These are phyloP conservation scores for Peniophora sp. DNA, from an alignment of 1,284 basidiomycete genomes.

Conservation along the genomic window DNA sequence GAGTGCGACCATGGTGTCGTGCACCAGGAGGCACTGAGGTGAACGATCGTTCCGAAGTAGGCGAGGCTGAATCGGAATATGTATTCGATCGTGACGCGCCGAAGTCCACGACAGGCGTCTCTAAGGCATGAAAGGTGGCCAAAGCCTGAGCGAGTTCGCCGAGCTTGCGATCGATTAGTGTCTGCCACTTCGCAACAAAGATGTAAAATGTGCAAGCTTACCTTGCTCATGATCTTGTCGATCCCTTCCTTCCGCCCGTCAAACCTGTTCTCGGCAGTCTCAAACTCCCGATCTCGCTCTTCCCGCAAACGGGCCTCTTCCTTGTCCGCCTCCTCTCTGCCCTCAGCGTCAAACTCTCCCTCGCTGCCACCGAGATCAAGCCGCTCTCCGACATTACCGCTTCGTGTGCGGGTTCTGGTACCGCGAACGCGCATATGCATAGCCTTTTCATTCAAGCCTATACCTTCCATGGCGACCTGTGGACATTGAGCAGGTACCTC, in stretches of 20 bases:
- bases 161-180: slow-evolving; percentile 27
- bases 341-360: slow-evolving; percentile 22
- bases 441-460: slow-evolving; percentile 26
- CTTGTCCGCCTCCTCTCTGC: slow-evolving; percentile 20
- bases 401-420: slow-evolving; percentile 14
- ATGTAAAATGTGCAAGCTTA: slow-evolving; percentile 16
- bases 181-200: neutral
- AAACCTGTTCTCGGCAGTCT: slow-evolving; percentile 56
- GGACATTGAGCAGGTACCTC: too few relatives aligned
- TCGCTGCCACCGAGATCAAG: slow-evolving; percentile 20
- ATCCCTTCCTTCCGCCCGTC: slow-evolving; percentile 59
- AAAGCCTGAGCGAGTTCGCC: slow-evolving; percentile 51
- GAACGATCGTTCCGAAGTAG: neutral
- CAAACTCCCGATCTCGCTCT: slow-evolving; percentile 56
- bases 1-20: neutral
- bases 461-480: slow-evolving; percentile 55
- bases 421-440: slow-evolving; percentile 5
- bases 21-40: neutral
- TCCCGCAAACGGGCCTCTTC: slow-evolving; percentile 23
- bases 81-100: slow-evolving; percentile 5
- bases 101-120: slow-evolving; percentile 44
- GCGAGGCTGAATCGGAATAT: neutral
- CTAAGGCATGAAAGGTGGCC: slow-evolving; percentile 50
- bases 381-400: slow-evolving; percentile 14
- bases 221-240: slow-evolving; percentile 65